phyloP scores from a whole-genome alignment of 306 rosid genomes.

The Vachellia pachyceras region DNA sequence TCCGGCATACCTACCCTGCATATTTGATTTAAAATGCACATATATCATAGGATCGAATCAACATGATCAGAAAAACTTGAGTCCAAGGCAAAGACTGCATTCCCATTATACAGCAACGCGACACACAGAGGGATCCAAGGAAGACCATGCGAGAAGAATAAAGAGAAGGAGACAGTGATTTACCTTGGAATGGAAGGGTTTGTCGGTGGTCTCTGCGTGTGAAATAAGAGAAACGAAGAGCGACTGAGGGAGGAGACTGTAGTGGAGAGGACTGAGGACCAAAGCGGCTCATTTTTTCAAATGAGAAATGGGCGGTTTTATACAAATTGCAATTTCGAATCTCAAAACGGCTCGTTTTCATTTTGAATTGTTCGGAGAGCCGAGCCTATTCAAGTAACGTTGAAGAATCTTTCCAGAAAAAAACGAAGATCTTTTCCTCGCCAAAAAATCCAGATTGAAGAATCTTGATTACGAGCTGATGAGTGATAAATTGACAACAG shows the following conservation, averaged over 20 bases:
- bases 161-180: not conserved
- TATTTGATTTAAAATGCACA: too few species aligned
- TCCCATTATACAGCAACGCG: not conserved
- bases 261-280: constrained; percentile 25
- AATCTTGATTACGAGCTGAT: not conserved
- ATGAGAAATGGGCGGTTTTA: constrained; percentile 51
- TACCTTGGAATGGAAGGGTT: constrained; percentile 8
- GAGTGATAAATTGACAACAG: too few species aligned
- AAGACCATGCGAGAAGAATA: not conserved
- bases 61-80: not conserved
- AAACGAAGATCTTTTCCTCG: not conserved
- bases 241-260: too few species aligned
- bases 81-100: not conserved
- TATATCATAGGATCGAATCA: not conserved
- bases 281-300: constrained; percentile 45
- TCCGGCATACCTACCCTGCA: constrained; percentile 59
- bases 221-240: not conserved
- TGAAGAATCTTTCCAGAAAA: not conserved
- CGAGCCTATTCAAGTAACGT: constrained; percentile 11
- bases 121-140: not conserved
- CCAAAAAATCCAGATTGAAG: too few species aligned
- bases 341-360: not conserved
- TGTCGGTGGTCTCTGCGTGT: not conserved
- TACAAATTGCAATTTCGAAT: not conserved
- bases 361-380: constrained; percentile 40